Evolutionary conservation across 805 yeast genomes (phyloP), one percentile per base, ranked within the genome.

Genomic region (Yamadazyma insecticola): DNA sequence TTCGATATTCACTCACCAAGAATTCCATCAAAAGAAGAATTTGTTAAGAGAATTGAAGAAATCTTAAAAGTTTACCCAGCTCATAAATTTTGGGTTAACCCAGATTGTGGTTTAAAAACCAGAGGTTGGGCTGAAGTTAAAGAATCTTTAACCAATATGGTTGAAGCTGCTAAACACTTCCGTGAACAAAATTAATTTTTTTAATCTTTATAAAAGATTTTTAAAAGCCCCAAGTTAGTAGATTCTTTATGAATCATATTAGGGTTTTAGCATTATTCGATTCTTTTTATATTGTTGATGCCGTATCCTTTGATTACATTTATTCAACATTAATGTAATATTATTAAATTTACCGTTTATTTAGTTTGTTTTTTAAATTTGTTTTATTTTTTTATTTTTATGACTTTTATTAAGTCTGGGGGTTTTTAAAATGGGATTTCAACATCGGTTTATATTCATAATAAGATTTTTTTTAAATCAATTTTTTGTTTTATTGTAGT

Each of bases 101-200:
- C 98, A 60, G 98, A 92, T 76, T 92, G 98, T 81, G 98, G 98
- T 80, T 81, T 92, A 70, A 92, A 92, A 85, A 92, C 98, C 67
- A 89, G 98, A 82, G 96, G 95, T 55, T 92, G 98, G 98, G 87
- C 84, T 54, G 98, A 92, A 79, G 86, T 90, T 55, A 87, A 72
- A 63, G 88, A 81, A 60, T 87, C 95, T 57, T 81, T 92, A 70
- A 85, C 95, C 67, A 85, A 92, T 74, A 92, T 92, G 98, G 97
- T 92, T 64, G 92, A 84, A 51, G 97, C 98, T 60, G 97, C 97
- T 60, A 90, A 92, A 78, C 78, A 76, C 71, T 90, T 75, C 95
- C 56, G 71, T 49, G 66, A 55, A 38, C 56, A 66, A 55, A 46
- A 66, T 52, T 56, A 63, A 48, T 34, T 38, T 30, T 20, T 16